Base-by-base conservation (phyloP, 2,329 filamentous ascomycete species). In the Trichoderma brevicompactum region DNA sequence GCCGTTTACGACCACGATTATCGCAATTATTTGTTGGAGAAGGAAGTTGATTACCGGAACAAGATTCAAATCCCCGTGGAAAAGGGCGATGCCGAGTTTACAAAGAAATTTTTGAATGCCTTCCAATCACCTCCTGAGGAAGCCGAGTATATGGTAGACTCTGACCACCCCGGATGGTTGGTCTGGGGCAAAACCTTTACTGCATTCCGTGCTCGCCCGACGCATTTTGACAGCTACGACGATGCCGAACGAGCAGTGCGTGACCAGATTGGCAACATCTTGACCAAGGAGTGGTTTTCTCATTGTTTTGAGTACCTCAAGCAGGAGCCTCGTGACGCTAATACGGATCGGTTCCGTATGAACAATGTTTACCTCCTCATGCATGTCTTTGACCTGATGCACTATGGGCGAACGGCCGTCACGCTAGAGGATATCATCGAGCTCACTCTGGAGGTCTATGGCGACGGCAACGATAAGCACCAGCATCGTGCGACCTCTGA, bases 401-500 rank as follows among this genome's bases (percentile, higher is more conserved):
- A 96, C 70, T 89, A 91, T 72, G 92, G 88, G 1, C 80, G 92
- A 60, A 93, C 95, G 0, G 81, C 83, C 13, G 90, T 90, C 28
- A 96, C 88, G 0, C 92, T 97, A 71, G 88, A 94, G 6, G 95
- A 99, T 64, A 89, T 99, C 75, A 90, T 94, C 74, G 89, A 94
- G 70, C 83, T 97, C 67, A 87, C 91, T 5, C 81, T 85, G 66
- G 86, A 87, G 2, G 88, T 96, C 0, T 98, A 92, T 73, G 94
- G 89, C 13, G 94, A 99, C 76, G 95, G 96, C 9, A 95, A 89
- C 72, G 95, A 99, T 75, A 97, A 97, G 78, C 95, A 99, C 76
- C 94, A 99, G 75, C 95, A 99, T 76, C 91, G 95, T 60, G 95
- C 95, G 15, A 97, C 95, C 2, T 87, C 95, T 0, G 95, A 99